These are phyloP conservation scores for Starmerella stellata DNA, from an alignment of 805 yeast species.

Conservation along the genomic window DNA sequence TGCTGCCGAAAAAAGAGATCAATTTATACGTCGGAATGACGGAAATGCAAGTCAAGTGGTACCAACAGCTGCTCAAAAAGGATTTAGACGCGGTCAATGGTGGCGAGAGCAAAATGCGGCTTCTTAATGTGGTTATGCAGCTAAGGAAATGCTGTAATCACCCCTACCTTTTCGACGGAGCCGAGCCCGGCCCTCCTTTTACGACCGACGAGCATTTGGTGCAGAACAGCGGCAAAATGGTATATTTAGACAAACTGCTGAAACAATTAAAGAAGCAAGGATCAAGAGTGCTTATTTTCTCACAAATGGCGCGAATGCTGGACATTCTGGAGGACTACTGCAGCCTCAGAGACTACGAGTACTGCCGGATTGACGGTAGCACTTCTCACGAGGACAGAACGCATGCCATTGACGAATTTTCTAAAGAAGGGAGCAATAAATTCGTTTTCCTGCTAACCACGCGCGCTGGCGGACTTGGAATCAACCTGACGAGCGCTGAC, in stretches of 20 bases:
- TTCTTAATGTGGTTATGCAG: conserved; percentile 90
- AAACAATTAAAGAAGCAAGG: conserved; percentile 59
- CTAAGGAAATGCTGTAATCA: conserved; percentile 92
- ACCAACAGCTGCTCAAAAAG: conserved; percentile 65
- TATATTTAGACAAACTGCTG: conserved; percentile 67
- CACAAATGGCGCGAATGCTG: conserved; percentile 80
- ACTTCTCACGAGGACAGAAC: conserved; percentile 87
- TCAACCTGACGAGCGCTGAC: conserved; percentile 80
- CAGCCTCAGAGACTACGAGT: conserved; percentile 60
- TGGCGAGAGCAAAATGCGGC: conserved; percentile 56
- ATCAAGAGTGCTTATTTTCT: conserved; percentile 74
- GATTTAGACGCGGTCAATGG: conserved; percentile 92
- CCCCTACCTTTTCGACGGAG: conserved; percentile 95
- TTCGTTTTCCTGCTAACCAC: conserved; percentile 76
- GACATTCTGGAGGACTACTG: conserved; percentile 91
- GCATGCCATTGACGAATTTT: conserved; percentile 79
- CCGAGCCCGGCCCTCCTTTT: conserved; percentile 96
- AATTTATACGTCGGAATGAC: conserved; percentile 92
- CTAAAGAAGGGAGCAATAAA: conserved; percentile 59
- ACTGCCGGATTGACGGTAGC: conserved; percentile 86
- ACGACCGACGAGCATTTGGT: conserved; percentile 89
- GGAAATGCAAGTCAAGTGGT: conserved; percentile 88
- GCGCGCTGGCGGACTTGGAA: conserved; percentile 93
- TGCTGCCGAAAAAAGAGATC: conserved; percentile 75
- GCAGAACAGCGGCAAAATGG: conserved; percentile 76